These are phyloP conservation scores for Emmonsia crescens DNA, from an alignment of 2,329 filamentous ascomycete genomes.

Conservation along the genomic window DNA sequence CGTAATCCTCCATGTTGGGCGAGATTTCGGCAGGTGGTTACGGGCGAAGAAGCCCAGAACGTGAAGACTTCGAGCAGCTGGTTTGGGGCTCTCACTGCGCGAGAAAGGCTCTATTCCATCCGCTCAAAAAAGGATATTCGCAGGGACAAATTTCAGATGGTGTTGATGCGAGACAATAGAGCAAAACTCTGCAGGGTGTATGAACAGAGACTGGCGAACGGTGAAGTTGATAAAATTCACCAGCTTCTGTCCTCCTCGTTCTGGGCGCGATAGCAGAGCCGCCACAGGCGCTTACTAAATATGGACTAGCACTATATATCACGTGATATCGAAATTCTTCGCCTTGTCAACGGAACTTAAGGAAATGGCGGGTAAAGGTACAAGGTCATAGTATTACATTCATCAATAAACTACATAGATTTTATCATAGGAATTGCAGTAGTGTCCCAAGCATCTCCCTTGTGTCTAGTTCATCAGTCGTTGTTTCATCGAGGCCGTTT, in stretches of 20 bases:
- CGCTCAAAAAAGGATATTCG: neutral
- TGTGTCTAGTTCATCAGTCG: constrained; percentile 42
- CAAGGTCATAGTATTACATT: neutral
- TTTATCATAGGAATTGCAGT: constrained; percentile 26
- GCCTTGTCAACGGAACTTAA: neutral
- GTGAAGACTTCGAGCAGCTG: neutral
- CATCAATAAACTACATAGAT: neutral
- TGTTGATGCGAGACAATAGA: neutral
- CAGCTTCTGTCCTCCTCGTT: neutral
- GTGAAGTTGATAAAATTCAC: neutral
- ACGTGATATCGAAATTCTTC: neutral
- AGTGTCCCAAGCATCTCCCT: constrained; percentile 58
- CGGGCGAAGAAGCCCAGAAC: neutral
- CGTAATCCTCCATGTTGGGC: constrained; percentile 44
- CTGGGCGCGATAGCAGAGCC: neutral
- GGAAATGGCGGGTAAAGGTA: no score
- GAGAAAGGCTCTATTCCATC: neutral
- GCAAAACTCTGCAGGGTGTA: neutral
- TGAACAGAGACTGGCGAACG: neutral
- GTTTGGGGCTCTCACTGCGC: neutral
- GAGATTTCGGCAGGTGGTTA: constrained; percentile 6
- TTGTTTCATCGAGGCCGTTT: constrained; percentile 45
- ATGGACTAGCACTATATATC: neutral
- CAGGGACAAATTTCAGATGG: neutral
- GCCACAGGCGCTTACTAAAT: neutral